A percentile compares a stretch with the other conserved stretches of the same genome.
These are phyloP conservation scores for Komagataella ulmi DNA, from an alignment of 805 yeast genomes.

Conservation along the genomic window DNA sequence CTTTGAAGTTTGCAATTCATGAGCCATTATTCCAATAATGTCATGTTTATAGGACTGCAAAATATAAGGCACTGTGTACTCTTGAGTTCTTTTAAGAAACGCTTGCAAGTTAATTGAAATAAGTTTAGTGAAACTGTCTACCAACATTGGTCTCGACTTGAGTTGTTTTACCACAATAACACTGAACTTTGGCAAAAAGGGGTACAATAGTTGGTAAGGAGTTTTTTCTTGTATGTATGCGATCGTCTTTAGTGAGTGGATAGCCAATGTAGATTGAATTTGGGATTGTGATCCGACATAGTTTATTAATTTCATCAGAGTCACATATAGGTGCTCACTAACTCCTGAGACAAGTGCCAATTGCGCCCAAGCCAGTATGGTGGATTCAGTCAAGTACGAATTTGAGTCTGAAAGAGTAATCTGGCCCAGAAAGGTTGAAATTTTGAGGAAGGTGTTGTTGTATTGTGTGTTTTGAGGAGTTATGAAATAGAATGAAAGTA, in stretches of 20 bases:
- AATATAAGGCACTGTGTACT: slow-evolving; percentile 65
- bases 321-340: slow-evolving; percentile 57
- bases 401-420: slow-evolving; percentile 22
- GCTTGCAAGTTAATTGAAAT: slow-evolving; percentile 48
- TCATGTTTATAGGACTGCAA: slow-evolving; percentile 54
- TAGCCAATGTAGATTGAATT: slow-evolving; percentile 56
- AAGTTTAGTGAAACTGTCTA: slow-evolving; percentile 48
- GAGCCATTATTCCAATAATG: slow-evolving; percentile 50
- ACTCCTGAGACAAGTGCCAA: slow-evolving; percentile 40
- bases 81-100: slow-evolving; percentile 56
- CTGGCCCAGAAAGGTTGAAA: slow-evolving; percentile 28
- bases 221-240: slow-evolving; percentile 45
- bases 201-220: slow-evolving; percentile 70
- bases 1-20: slow-evolving; percentile 29
- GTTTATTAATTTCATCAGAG: slow-evolving; percentile 52
- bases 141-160: slow-evolving; percentile 33
- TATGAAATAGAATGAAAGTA: slow-evolving; percentile 40
- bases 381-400: slow-evolving; percentile 40
- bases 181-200: slow-evolving; percentile 64
- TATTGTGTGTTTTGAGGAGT: slow-evolving; percentile 23
- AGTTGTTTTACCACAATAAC: slow-evolving; percentile 45
- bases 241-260: slow-evolving; percentile 44
- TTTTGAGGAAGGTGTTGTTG: slow-evolving; percentile 28
- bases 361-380: slow-evolving; percentile 50
- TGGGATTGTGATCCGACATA: slow-evolving; percentile 51